Evolutionary conservation across 768 basidiomycete species (phyloP).

Genomic region (Amanita thiersii): DNA sequence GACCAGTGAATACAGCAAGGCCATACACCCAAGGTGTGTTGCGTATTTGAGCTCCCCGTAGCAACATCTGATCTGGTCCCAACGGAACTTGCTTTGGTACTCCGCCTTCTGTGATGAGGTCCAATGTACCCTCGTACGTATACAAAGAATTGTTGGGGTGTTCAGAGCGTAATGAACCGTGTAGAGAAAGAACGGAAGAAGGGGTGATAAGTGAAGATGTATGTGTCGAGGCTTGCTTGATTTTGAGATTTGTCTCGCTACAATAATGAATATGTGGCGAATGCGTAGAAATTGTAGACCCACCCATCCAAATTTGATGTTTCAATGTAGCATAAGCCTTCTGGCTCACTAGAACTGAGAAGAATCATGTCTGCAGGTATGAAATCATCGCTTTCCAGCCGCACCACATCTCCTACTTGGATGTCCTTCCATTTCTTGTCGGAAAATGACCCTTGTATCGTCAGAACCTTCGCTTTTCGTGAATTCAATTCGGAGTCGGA

Average conservation of each 20-base stretch:
- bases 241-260: slow-evolving; percentile 97
- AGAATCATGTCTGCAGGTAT: slow-evolving; percentile 93
- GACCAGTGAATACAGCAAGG: slow-evolving; percentile 88
- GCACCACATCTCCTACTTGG: slow-evolving; percentile 85
- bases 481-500: slow-evolving; percentile 91
- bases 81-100: slow-evolving; percentile 78
- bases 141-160: slow-evolving; percentile 97
- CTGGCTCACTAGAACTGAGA: slow-evolving; percentile 87
- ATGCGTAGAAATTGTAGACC: slow-evolving; percentile 10
- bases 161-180: slow-evolving; percentile 85
- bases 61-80: slow-evolving; percentile 89
- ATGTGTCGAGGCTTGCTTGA: slow-evolving; percentile 88
- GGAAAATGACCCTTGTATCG: slow-evolving; percentile 52
- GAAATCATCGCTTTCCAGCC: slow-evolving; percentile 86
- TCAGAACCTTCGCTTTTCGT: slow-evolving; percentile 69
- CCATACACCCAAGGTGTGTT: slow-evolving; percentile 98
- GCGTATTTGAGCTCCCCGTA: slow-evolving; percentile 91
- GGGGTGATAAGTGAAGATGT: slow-evolving; percentile 78
- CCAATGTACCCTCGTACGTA: slow-evolving; percentile 84
- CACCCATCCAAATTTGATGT: slow-evolving; percentile 97
- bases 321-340: slow-evolving; percentile 96
- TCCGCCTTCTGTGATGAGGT: slow-evolving; percentile 47
- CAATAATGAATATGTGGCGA: neutral
- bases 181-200: slow-evolving; percentile 58
- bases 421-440: slow-evolving; percentile 85